phyloP scores from a whole-genome alignment of 805 yeast species.

The Candida maris region DNA sequence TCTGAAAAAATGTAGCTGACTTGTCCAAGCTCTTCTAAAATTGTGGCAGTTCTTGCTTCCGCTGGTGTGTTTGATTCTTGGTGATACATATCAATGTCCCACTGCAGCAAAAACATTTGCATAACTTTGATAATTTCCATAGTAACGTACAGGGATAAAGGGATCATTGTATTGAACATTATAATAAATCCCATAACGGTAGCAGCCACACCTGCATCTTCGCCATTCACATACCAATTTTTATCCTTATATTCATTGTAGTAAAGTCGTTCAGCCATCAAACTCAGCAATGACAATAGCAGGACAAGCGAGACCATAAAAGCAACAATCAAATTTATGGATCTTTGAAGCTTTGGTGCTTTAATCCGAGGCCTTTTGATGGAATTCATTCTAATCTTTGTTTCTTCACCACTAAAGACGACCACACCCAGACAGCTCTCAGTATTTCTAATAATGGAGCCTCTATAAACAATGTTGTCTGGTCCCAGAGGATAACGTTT shows the following conservation, averaged over 20 bases:
- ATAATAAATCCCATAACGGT: constrained; percentile 94
- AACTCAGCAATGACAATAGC: constrained; percentile 70
- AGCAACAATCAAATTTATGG: constrained; percentile 76
- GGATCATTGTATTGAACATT: constrained; percentile 96
- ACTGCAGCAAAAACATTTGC: constrained; percentile 77
- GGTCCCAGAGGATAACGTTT: constrained; percentile 62
- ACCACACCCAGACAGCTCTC: constrained; percentile 71
- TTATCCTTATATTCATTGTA: constrained; percentile 39
- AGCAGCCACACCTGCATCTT: constrained; percentile 82
- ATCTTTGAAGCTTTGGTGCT: constrained; percentile 85
- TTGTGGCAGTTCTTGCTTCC: constrained; percentile 92
- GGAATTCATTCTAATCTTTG: constrained; percentile 94
- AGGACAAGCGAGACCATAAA: constrained; percentile 87
- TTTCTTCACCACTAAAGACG: constrained; percentile 91
- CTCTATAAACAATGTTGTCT: constrained; percentile 85
- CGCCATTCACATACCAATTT: constrained; percentile 70
- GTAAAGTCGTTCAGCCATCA: constrained; percentile 67
- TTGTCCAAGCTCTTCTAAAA: constrained; percentile 94
- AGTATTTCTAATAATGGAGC: constrained; percentile 86
- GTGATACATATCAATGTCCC: constrained; percentile 95
- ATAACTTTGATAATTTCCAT: constrained; percentile 92
- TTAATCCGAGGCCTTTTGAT: constrained; percentile 84
- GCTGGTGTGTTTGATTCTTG: constrained; percentile 82
- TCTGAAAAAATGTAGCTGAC: constrained; percentile 93
- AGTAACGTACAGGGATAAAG: constrained; percentile 89